A percentile compares a stretch with the other conserved stretches of the same genome.
phyloP scores from a whole-genome alignment of 75 land plant species.

The Isoetes taiwanensis region DNA sequence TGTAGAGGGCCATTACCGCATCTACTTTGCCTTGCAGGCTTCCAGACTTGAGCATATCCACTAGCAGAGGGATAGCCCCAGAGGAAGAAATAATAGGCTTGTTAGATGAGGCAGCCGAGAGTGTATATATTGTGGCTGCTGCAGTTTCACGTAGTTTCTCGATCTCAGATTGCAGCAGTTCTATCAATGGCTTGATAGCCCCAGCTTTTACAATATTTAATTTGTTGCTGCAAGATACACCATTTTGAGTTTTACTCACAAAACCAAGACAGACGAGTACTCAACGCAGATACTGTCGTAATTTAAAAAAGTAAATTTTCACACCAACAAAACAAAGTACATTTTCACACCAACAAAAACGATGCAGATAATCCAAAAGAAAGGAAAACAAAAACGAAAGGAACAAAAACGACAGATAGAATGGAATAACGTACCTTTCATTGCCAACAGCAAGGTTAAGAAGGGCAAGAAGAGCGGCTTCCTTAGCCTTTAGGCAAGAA shows the following conservation, averaged over 20 bases:
- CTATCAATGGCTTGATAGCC: constrained; percentile 41
- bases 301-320: not conserved
- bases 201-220: constrained; percentile 49
- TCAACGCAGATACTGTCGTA: not conserved
- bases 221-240: constrained; percentile 47
- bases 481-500: constrained; percentile 12
- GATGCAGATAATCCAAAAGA: too few relatives aligned
- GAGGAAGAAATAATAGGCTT: constrained; percentile 19
- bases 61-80: constrained; percentile 15
- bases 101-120: constrained; percentile 46
- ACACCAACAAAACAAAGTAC: too few relatives aligned
- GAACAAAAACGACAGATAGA: not conserved
- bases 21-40: constrained; percentile 53
- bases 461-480: constrained; percentile 54
- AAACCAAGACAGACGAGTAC: not conserved
- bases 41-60: constrained; percentile 34
- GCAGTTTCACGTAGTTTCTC: constrained; percentile 39
- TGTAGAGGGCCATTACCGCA: constrained; percentile 53
- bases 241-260: not conserved
- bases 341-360: too few relatives aligned
- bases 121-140: constrained; percentile 50
- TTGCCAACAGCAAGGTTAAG: constrained; percentile 73
- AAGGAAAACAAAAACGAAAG: not conserved
- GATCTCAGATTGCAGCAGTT: constrained; percentile 27
- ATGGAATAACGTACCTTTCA: constrained; percentile 29